Percentiles rank a stretch among this genome's conserved stretches.
phyloP scores from a whole-genome alignment of 2,329 filamentous ascomycete genomes.

The Ciborinia camelliae region DNA sequence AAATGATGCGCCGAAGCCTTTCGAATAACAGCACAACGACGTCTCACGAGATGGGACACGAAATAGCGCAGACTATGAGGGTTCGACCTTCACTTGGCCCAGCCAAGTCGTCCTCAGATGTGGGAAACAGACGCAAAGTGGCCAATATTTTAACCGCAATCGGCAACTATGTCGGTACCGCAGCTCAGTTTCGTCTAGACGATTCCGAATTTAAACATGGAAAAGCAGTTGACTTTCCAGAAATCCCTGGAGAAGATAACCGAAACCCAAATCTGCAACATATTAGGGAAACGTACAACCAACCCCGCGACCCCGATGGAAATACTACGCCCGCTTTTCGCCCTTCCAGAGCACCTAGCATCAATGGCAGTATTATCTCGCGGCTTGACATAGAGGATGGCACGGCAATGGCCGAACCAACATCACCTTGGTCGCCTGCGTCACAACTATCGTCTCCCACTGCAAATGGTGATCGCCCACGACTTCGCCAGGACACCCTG shows the following conservation, averaged over 20 bases:
- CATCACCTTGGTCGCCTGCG: conserved; percentile 23
- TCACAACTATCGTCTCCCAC: conserved; percentile 7
- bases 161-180: conserved; percentile 47
- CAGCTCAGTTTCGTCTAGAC: conserved; percentile 48
- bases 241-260: conserved; percentile 51
- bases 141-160: conserved; percentile 44
- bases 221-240: conserved; percentile 50
- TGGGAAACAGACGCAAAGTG: conserved; percentile 42
- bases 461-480: conserved; percentile 3
- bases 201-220: conserved; percentile 48
- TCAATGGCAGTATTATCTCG: conserved; percentile 38
- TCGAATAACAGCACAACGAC: conserved; percentile 18
- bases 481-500: conserved; percentile 36
- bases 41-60: conserved; percentile 17
- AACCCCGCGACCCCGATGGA: conserved; percentile 37
- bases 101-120: conserved; percentile 13
- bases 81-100: background rate
- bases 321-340: conserved; percentile 33
- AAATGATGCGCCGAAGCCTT: conserved; percentile 12
- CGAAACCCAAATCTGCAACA: conserved; percentile 44
- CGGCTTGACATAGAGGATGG: conserved; percentile 29
- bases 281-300: conserved; percentile 44
- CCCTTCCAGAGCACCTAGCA: conserved; percentile 42
- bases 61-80: background rate
- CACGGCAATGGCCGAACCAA: conserved; percentile 21